These are phyloP conservation scores for Sarcocystis neurona DNA, from an alignment of 169 alveolate species.

Conservation along the genomic window DNA sequence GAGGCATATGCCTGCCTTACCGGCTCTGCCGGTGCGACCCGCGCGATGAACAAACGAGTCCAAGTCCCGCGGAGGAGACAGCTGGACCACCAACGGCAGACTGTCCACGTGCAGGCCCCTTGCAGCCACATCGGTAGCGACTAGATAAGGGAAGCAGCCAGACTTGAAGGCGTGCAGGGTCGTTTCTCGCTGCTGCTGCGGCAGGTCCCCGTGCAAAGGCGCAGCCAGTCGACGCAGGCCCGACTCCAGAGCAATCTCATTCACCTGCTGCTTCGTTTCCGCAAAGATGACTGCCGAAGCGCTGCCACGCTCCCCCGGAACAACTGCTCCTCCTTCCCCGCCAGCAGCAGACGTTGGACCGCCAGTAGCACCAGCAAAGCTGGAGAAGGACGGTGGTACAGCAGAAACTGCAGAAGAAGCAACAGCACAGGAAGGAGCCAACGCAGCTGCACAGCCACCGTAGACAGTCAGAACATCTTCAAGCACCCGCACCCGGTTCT, in stretches of 20 bases:
- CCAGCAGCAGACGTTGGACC: too few species aligned
- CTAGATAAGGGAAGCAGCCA: slow-evolving; percentile 84
- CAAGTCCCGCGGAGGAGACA: slow-evolving; percentile 85
- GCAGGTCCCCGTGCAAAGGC: slow-evolving; percentile 90
- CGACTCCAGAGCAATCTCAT: slow-evolving; percentile 81
- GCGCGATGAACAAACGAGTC: slow-evolving; percentile 85
- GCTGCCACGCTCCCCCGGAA: slow-evolving; percentile 71
- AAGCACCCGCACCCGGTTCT: slow-evolving; percentile 80
- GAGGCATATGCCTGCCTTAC: slow-evolving; percentile 75
- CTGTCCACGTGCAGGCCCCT: slow-evolving; percentile 91
- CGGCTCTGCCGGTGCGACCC: slow-evolving; percentile 90
- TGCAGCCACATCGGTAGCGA: slow-evolving; percentile 92
- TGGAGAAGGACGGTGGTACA: neutral
- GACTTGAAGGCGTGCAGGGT: slow-evolving; percentile 79
- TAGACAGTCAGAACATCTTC: slow-evolving; percentile 83
- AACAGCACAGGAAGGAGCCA: neutral
- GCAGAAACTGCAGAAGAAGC: neutral
- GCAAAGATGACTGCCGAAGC: slow-evolving; percentile 83
- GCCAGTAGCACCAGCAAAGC: too few species aligned
- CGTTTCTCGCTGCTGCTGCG: slow-evolving; percentile 87
- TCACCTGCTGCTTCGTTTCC: slow-evolving; percentile 88
- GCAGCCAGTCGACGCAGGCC: slow-evolving; percentile 76
- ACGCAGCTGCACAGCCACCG: neutral
- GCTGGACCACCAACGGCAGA: slow-evolving; percentile 83
- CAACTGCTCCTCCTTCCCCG: slow-evolving; percentile 20